Base-by-base conservation (phyloP, 768 basidiomycete species). In the Cytidiella melzeri region DNA sequence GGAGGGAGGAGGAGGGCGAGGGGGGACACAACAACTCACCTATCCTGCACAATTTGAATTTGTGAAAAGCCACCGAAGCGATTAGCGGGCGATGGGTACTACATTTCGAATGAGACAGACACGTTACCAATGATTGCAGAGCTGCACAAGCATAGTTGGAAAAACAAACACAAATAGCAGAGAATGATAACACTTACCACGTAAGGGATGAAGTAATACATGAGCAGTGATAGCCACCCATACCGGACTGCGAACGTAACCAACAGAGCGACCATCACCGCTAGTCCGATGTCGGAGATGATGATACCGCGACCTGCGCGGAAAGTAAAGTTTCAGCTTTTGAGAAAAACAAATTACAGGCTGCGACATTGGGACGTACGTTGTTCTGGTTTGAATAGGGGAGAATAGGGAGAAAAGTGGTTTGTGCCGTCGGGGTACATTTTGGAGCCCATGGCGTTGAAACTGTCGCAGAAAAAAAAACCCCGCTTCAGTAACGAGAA, bases 51-150 rank as follows among this genome's bases (percentile, higher is more conserved):
- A 7, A 15, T 34, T 34, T 15, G 15, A 15, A 34, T n/a, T 7
- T 34, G 15, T 15, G 30, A 7, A 34, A 34, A 7, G 15, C 9
- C 40, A 34, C 21, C 27, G 11, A 28, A 28, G 25, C 21, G 44
- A 36, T 45, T 28, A 27, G 27, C 44, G 44, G 12, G 7, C 6
- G 11, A 47, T 41, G 30, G 28, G 30, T 20, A 18, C 23, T 23
- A 28, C 25, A 4, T 13, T 20, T 38, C 20, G 20, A 45, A 25
- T 5, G 15, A 36, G 45, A 13, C 2, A 18, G 25, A 19, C 19
- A 20, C 10, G 23, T 19, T 52, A 64, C 64, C 64, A 65, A 43
- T 65, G 64, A 49, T 65, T 65, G 45, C 61, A 60, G 5, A 65
- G 44, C 62, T 64, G 39, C 18, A 44, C 3, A 24, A 46, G 41